Evolutionary conservation across 257 asterid species (phyloP), one percentile per base, ranked within the genome.

Genomic region (Nyctanthes arbortristis): DNA sequence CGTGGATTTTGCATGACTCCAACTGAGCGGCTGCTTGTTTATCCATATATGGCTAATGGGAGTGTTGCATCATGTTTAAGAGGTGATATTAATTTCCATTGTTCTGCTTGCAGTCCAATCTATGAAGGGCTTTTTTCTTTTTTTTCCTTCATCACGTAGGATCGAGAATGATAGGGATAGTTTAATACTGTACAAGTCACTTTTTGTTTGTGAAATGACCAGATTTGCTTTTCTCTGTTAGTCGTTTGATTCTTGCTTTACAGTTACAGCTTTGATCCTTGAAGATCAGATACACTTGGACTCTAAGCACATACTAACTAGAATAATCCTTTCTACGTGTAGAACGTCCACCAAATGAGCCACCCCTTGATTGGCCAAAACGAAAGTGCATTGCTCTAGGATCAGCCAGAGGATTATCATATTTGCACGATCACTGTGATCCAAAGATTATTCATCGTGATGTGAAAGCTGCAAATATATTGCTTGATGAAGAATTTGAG

Each of bases 1-100:
- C 85, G 84, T 8, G 89, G 89, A 20, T 84, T 82, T 56, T 84
- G 89, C 29, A 82, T 82, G 87, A 84, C 89, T 36, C 87, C 87
- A 16, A 84, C 87, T 0, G 89, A 84, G 35, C 74, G 89, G 32
- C 63, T 84, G 66, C 89, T 84, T 5, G 84, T 84, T 58, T 84
- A 84, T 73, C 89, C 89, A 4, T 84, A 79, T 31, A 84, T 84
- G 89, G 87, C 85, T 35, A 84, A 84, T 43, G 89, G 89, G 57
- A 84, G 89, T 45, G 89, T 82, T 35, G 89, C 89, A 8, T 84
- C 89, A 4, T 82, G 89, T 62, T 77, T 84, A 66, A 82, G 87
- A 82, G 89, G 89, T 84, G 56, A 78, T 49, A 7, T 9, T 29
- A n/a, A n/a, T 45, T 45, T 57, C 35, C 33, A 32, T 16, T 45